Base-by-base conservation (phyloP, 2,329 filamentous ascomycete species). In the Tolypocladium amazonense region DNA sequence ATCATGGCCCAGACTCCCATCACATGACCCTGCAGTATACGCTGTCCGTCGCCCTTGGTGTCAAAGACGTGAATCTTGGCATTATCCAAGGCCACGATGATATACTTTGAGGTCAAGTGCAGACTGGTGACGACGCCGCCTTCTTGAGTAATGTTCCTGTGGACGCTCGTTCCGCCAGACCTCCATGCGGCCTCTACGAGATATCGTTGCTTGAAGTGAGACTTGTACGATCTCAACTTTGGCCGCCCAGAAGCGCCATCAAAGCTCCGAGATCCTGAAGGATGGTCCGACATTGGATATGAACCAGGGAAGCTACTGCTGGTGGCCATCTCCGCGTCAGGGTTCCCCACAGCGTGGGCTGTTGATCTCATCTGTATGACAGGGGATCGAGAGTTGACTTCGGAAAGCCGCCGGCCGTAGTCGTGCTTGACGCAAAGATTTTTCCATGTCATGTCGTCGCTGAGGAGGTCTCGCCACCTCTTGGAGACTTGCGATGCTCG, bases 1-100 rank as follows among this genome's bases (percentile, higher is more conserved):
- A 99, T 92, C 93, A 99, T 97, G 56, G 94, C 94, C 94, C 94
- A 99, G 25, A 99, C 94, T 47, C 94, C 94, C 94, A 99, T 99
- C 53, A 97, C 90, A 76, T 99, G 94, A 14, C 94, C 94, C 70
- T 94, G 88, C 35, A 99, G 77, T 2, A 91, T 96, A 71, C 92
- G 90, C 67, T 96, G 87, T 64, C 91, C 86, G 66, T 92, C 87
- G 39, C 94, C 94, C 65, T 94, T 86, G 0, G 91, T 92, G 72
- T 97, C 90, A 71, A 97, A 99, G 33, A 99, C 92, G 73, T 99
- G 94, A 54, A 99, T 99, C 78, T 95, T 96, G 43, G 94, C 93
- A 74, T 97, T 99, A 77, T 99, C 94, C 63, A 99, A 82, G 56
- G 94, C 94, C 64, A 97, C 92, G 56, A 99, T 92, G 68, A 99